Evolutionary conservation across 2,329 filamentous ascomycete genomes (phyloP).

Genomic region (Colletotrichum coccodes): DNA sequence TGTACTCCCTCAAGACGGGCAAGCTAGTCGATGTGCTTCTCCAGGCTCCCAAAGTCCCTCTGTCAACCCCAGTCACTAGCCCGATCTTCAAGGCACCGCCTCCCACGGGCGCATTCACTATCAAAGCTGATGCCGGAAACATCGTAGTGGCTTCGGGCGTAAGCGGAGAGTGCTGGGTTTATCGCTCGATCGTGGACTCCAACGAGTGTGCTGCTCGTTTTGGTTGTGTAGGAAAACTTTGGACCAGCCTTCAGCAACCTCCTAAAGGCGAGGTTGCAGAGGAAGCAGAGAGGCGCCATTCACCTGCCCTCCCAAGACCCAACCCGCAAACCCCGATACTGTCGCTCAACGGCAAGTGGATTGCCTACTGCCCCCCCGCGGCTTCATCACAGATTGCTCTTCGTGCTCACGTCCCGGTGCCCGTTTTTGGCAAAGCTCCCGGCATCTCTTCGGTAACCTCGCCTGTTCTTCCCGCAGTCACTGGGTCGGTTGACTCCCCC

Average conservation of each 20-base stretch:
- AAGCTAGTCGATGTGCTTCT: conserved; percentile 79
- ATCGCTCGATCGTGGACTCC: conserved; percentile 57
- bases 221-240: conserved; percentile 86
- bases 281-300: conserved; percentile 55
- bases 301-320: conserved; percentile 48
- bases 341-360: conserved; percentile 77
- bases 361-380: conserved; percentile 80
- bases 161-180: conserved; percentile 91
- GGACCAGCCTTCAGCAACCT: conserved; percentile 83
- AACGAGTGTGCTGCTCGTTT: conserved; percentile 58
- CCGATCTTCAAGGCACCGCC: conserved; percentile 74
- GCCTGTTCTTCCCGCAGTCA: conserved; percentile 74
- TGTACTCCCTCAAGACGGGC: conserved; percentile 86
- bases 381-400: conserved; percentile 77
- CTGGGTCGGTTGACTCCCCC: conserved; percentile 77
- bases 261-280: conserved; percentile 58
- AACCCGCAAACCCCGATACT: conserved; percentile 71
- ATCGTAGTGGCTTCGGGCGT: conserved; percentile 81
- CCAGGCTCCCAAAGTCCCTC: conserved; percentile 70
- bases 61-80: conserved; percentile 69
- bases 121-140: conserved; percentile 78
- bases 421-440: conserved; percentile 63
- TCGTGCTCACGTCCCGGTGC: conserved; percentile 71
- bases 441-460: conserved; percentile 70
- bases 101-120: conserved; percentile 76